These are phyloP conservation scores for Rhynchosporium secalis DNA, from an alignment of 2,329 filamentous ascomycete genomes.

Conservation along the genomic window DNA sequence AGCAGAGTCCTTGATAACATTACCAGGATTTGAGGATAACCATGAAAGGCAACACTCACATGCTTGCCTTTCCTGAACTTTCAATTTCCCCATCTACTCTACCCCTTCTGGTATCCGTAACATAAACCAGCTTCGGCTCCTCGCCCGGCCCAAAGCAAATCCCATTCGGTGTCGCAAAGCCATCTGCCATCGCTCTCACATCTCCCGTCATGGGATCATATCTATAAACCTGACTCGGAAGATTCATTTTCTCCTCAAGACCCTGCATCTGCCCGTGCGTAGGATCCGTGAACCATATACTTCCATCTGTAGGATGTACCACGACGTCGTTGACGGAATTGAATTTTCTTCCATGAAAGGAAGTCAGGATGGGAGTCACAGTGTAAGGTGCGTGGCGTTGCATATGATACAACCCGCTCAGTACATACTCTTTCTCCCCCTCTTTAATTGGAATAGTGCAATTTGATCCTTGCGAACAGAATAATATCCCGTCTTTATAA, in stretches of 20 bases:
- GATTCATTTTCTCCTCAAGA: conserved; percentile 53
- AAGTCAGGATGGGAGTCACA: conserved; percentile 52
- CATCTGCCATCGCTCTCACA: conserved; percentile 57
- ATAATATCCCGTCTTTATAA: conserved; percentile 32
- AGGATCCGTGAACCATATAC: conserved; percentile 66
- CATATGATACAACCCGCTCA: conserved; percentile 32
- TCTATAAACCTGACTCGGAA: conserved; percentile 61
- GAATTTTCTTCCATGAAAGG: conserved; percentile 59
- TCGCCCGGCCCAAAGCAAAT: conserved; percentile 58
- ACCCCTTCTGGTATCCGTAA: conserved; percentile 56
- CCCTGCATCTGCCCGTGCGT: conserved; percentile 60
- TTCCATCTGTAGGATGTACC: conserved; percentile 52
- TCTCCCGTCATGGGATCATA: conserved; percentile 52
- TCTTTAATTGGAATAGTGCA: too few species aligned
- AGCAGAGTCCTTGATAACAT: neutral
- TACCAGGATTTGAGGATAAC: too few species aligned
- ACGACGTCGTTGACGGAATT: conserved; percentile 59
- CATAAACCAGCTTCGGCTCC: conserved; percentile 46
- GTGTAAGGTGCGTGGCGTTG: conserved; percentile 24
- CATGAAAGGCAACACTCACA: conserved; percentile 12
- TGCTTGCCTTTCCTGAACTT: conserved; percentile 20
- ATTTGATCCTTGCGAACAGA: conserved; percentile 31
- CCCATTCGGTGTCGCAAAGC: conserved; percentile 57
- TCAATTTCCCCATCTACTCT: conserved; percentile 28
- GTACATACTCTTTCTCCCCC: neutral